Evolutionary conservation across 1,284 basidiomycete species (phyloP), one percentile per base, ranked within the genome.

Genomic region (Puccinia polysora): DNA sequence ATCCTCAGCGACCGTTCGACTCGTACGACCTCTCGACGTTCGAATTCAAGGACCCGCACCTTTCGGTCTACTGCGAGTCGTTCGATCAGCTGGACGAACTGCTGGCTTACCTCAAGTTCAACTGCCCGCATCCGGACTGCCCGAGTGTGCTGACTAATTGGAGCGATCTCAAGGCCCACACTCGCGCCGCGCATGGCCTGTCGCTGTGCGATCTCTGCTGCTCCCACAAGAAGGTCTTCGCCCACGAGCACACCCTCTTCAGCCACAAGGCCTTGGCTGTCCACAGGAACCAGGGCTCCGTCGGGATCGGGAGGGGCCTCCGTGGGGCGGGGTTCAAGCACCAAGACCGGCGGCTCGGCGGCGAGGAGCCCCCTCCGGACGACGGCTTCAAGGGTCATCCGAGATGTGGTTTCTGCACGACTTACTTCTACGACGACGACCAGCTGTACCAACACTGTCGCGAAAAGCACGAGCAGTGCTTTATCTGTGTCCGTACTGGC

Each of bases 381-480:
- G 71, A 65, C 47, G 75, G 75, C 52, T 76, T 87, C 18, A 87
- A 86, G 1, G 80, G 88, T 1, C 91, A 95, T 76, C 88, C 90
- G 0, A 79, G 89, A n/a, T 95, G 92, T 80, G 86, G 88, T 77
- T 98, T 97, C 81, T 97, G 95, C 78, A 85, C 86, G 32, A 87
- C 89, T 76, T 91, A 89, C 76, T 95, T 89, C 84, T 97, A 95
- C 80, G 83, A 88, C 34, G 88, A 89, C 73, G 95, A 98, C 78
- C 92, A 95, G 78, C 82, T 97, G n/a, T 97, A 88, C 79, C 83
- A 87, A 45, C 96, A 98, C 81, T 93, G 97, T 88, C 86, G 94
- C 55, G 89, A 94, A 78, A 83, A 83, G 58, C 95, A 98, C 81
- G 95, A 98, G 79, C 94, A 98, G 78, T 98, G 96, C 80, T 96